These are phyloP conservation scores for Ophiocordyceps camponoti-saundersi DNA, from an alignment of 2,329 filamentous ascomycete species.

Conservation along the genomic window DNA sequence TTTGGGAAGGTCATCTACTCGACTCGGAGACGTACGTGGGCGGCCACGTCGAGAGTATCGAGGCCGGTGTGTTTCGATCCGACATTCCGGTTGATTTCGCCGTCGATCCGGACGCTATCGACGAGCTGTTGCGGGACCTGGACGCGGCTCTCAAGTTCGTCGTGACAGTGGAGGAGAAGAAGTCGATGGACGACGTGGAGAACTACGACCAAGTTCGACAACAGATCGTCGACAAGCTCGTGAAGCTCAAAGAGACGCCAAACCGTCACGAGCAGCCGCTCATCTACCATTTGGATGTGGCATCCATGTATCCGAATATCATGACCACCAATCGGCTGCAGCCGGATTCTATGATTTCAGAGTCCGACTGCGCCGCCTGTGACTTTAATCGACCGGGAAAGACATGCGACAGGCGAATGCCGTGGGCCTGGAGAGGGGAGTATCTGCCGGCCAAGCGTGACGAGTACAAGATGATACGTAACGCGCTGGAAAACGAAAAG, in stretches of 20 bases:
- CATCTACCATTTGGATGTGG: conserved; percentile 96
- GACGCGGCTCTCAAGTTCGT: conserved; percentile 83
- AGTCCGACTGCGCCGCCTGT: conserved; percentile 90
- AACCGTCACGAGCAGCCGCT: conserved; percentile 72
- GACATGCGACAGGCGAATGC: conserved; percentile 84
- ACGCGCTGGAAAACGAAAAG: conserved; percentile 77
- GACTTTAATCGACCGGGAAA: conserved; percentile 97
- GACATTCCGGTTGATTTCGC: conserved; percentile 92
- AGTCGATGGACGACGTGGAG: conserved; percentile 58
- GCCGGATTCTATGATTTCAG: conserved; percentile 96
- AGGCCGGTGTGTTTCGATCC: conserved; percentile 88
- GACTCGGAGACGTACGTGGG: conserved; percentile 98
- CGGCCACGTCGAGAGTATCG: conserved; percentile 97
- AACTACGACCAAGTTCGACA: conserved; percentile 75
- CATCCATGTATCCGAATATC: conserved; percentile 99
- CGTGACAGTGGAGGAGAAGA: conserved; percentile 69
- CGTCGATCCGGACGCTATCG: conserved; percentile 74
- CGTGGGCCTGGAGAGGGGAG: conserved; percentile 97
- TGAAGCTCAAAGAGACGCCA: conserved; percentile 61
- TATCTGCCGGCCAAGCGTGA: conserved; percentile 91
- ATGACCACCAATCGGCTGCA: conserved; percentile 98
- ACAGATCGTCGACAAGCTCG: conserved; percentile 58
- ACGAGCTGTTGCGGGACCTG: conserved; percentile 72
- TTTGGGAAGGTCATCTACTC: conserved; percentile 90
- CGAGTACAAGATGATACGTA: conserved; percentile 98